phyloP scores from a whole-genome alignment of 495 filamentous ascomycete genomes.

The Lepraria neglecta region DNA sequence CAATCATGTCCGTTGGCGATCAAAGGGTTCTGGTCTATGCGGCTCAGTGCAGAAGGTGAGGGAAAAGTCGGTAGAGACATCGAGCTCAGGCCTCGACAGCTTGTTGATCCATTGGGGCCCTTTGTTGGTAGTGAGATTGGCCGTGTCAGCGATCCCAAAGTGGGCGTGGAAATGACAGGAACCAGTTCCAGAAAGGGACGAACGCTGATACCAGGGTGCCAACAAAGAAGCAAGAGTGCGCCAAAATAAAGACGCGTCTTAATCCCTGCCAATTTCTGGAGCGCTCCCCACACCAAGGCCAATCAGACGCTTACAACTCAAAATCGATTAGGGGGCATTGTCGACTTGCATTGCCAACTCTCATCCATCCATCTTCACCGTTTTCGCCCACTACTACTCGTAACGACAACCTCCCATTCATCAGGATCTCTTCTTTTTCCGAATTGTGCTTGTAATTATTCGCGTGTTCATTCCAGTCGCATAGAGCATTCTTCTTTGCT shows the following conservation, averaged over 20 bases:
- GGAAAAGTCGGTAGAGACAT: neutral
- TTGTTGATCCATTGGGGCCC: neutral
- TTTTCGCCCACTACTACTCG: neutral
- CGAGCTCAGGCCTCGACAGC: neutral
- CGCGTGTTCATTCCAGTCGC: constrained; percentile 20
- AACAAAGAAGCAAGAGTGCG: constrained; percentile 13
- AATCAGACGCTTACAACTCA: constrained; percentile 12
- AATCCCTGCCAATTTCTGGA: constrained; percentile 14
- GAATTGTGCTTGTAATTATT: constrained; percentile 18
- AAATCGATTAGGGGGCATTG: neutral
- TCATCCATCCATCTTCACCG: constrained; percentile 2
- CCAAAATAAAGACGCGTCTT: constrained; percentile 19
- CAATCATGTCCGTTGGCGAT: constrained; percentile 1
- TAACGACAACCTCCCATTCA: constrained; percentile 4
- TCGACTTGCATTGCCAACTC: constrained; percentile 7
- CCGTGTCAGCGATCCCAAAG: neutral
- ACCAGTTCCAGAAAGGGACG: constrained; percentile 1
- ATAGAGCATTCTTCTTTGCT: constrained; percentile 19
- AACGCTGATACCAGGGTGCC: neutral
- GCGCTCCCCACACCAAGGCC: constrained; percentile 6
- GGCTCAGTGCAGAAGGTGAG: constrained; percentile 14
- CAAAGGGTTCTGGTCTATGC: constrained; percentile 15
- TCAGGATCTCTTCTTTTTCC: constrained; percentile 16
- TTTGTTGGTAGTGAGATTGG: neutral
- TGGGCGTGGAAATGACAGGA: neutral